Evolutionary conservation across 106 monocot species (phyloP).

Genomic region (Dendrobium nobile): DNA sequence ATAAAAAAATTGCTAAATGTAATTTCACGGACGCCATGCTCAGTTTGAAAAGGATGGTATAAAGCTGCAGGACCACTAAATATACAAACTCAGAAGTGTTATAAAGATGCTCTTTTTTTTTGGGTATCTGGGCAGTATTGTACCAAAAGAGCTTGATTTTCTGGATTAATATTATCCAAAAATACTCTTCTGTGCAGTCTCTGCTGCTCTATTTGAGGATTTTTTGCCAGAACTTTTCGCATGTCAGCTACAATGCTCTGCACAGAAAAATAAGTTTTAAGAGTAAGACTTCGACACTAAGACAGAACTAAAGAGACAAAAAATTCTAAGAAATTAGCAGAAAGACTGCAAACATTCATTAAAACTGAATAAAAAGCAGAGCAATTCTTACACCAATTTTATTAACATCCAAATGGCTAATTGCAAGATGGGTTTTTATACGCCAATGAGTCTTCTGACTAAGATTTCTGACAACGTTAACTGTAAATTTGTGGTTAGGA

Average conservation of each 20-base stretch:
- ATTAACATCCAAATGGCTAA: conserved; percentile 92
- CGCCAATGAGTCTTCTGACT: conserved; percentile 97
- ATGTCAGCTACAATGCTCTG: conserved; percentile 98
- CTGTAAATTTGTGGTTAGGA: conserved; percentile 97
- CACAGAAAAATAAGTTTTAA: not conserved
- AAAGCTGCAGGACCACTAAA: not conserved
- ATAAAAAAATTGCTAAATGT: not conserved
- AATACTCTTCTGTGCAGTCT: conserved; percentile 96
- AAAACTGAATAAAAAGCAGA: not conserved
- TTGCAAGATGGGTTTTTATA: conserved; percentile 94
- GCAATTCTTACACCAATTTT: conserved; percentile 72
- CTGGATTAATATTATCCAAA: conserved; percentile 85
- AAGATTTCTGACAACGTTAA: conserved; percentile 91
- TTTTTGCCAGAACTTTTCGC: conserved; percentile 96
- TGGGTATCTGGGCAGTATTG: not conserved
- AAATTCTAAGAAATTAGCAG: not conserved
- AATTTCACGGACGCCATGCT: not conserved
- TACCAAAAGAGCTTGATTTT: conserved; percentile 97
- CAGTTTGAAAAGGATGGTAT: not conserved
- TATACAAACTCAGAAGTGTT: not conserved
- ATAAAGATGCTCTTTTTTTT: not conserved
- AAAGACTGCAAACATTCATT: not conserved
- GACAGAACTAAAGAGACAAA: not conserved
- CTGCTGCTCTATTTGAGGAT: conserved; percentile 97
- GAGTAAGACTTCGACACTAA: not conserved